Base-by-base conservation (phyloP, 108 stramenopile species). In the Seminavis robusta region DNA sequence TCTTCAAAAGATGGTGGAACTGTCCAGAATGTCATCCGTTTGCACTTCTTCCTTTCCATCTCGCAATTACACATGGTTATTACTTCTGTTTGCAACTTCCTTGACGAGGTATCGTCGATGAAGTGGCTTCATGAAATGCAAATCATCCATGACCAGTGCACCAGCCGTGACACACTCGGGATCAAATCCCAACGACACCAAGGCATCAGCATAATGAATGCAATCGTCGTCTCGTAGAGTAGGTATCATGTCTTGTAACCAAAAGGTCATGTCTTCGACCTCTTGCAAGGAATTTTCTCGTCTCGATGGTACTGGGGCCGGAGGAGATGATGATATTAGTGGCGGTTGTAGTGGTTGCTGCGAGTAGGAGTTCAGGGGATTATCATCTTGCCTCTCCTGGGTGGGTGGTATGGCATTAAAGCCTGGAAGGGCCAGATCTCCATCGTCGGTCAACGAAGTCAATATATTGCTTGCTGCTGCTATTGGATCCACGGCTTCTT, bases 41-140 rank as follows among this genome's bases (percentile, higher is more conserved):
- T n/a, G n/a, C n/a, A n/a, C n/a, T n/a, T n/a, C n/a, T n/a, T n/a
- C n/a, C n/a, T n/a, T n/a, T n/a, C n/a, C n/a, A n/a, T n/a, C n/a
- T n/a, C n/a, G n/a, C n/a, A n/a, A n/a, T n/a, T n/a, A n/a, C n/a
- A n/a, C n/a, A n/a, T n/a, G n/a, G n/a, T n/a, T n/a, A n/a, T n/a
- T 40, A 5, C 20, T 40, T 2, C 19, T 40, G 20, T 63, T 63
- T 1, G 49, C 65, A 8, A 71, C 44, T 37, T 72, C 65, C 16
- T 72, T 60, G 24, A 47, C 66, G 13, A 72, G 29, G 59, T 67
- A 72, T 32, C 65, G 45, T 19, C 59, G 31, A 48, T 72, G 71
- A 13, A 72, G 43, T 0, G 61, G 39, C 52, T 67, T 72, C 71
- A 72, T 72, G 32, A 72, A 72, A 10, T 20, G 27, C 16, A 72